Conservation (phyloP, 2,329 filamentous ascomycete species). For the Zymoseptoria ardabiliae region DNA sequence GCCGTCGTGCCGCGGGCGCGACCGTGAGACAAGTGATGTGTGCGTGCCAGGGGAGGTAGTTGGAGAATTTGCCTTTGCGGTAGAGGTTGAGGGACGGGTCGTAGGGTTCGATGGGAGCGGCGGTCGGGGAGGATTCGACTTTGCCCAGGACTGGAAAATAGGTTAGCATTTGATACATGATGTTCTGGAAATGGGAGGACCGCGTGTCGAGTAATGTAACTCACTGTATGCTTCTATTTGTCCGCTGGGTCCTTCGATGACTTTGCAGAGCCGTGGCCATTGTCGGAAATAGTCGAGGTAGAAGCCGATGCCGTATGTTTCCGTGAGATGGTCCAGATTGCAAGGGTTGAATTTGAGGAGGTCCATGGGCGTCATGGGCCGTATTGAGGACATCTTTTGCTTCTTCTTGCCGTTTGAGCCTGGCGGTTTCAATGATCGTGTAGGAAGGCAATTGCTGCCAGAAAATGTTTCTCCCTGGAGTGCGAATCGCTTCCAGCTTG, state of each 20-base stretch:
- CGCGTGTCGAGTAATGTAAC: too few relatives aligned
- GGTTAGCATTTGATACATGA: too few relatives aligned
- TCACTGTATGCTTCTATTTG: conserved; percentile 95
- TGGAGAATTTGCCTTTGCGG: conserved; percentile 35
- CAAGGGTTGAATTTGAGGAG: conserved; percentile 85
- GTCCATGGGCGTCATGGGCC: conserved; percentile 76
- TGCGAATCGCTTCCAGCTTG: neutral
- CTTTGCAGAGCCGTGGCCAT: conserved; percentile 92
- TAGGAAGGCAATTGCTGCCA: neutral
- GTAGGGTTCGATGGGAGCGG: conserved; percentile 64
- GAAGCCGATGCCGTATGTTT: conserved; percentile 93
- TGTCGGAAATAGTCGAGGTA: conserved; percentile 93
- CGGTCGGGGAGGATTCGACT: conserved; percentile 72
- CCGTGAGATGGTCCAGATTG: conserved; percentile 93
- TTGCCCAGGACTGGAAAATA: conserved; percentile 91
- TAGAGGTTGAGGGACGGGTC: conserved; percentile 43
- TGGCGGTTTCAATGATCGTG: neutral
- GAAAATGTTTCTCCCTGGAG: neutral
- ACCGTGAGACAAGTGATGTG: conserved; percentile 96
- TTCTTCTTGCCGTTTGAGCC: neutral
- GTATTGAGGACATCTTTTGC: conserved; percentile 51
- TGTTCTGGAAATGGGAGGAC: too few relatives aligned
- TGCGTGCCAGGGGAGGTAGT: conserved; percentile 98
- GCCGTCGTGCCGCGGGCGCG: conserved; percentile 72
- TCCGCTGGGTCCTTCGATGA: conserved; percentile 78